Evolutionary conservation across 164 flowering plant genomes (phyloP), one percentile per base, ranked within the genome.

Genomic region (Magnolia kwangsiensis): DNA sequence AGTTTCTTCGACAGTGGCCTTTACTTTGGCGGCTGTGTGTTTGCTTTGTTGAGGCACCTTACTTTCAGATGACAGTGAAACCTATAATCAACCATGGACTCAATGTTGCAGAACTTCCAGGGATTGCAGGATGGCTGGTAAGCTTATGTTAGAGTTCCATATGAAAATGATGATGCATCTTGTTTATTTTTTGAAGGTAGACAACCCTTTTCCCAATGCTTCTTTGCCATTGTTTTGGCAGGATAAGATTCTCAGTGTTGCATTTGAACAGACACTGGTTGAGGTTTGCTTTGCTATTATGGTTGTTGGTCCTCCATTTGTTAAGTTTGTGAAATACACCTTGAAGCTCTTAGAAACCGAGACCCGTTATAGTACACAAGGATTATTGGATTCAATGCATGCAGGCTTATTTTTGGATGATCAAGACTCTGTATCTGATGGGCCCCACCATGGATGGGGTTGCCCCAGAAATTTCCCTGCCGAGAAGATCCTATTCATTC

Each of bases 71-170:
- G 97, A 93, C 91, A 50, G 98, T 91, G 72, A 96, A 96, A 78
- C 99, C 99, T 19, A 79, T 94, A 8, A 88, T 89, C 78, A 88
- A 80, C 76, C 98, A 90, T 77, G 98, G 99, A 21, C 79, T 92
- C 82, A 91, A 96, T 88, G 98, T 96, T 37, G 88, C 99, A 19
- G 98, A 87, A 80, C 76, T 96, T 83, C 99, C 99, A n/a, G 98
- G 98, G 59, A 90, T 96, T 80, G 97, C 98, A 59, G 98, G 99
- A 75, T 96, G 99, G 99, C 90, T 94, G 49, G 99, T 96, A 85
- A 81, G 85, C 71, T 27, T n/a, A 49, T 77, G 2, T 59, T 59
- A 51, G 55, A 50, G 55, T 50, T 67, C 45, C 45, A 19, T 2
- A 18, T 31, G 23, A 49, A 31, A 49, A 51, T 4, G 51, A 19